A percentile compares a stretch with the other conserved stretches of the same genome.
phyloP scores from a whole-genome alignment of 2,329 filamentous ascomycete genomes.

The Xylaria sp. region DNA sequence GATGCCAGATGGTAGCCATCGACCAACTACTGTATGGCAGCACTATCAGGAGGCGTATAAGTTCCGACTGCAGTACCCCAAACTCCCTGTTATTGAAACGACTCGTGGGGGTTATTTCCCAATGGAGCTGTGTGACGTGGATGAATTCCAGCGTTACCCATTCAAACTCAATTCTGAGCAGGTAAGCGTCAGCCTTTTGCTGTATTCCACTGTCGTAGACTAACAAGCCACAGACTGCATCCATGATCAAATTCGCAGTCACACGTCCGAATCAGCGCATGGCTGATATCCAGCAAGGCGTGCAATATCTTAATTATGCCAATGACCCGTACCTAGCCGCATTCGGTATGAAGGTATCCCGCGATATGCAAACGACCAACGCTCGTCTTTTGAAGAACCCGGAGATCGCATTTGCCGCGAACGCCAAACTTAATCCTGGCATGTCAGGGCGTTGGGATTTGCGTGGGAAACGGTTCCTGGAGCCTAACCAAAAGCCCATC shows the following conservation, averaged over 20 bases:
- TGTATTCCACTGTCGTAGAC: background rate
- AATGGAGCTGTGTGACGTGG: conserved; percentile 67
- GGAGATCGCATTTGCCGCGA: conserved; percentile 71
- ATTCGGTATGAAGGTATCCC: conserved; percentile 78
- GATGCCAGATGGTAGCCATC: conserved; percentile 49
- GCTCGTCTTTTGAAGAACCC: conserved; percentile 79
- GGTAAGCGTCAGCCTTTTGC: conserved; percentile 42
- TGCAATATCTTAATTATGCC: conserved; percentile 73
- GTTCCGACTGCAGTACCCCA: conserved; percentile 56
- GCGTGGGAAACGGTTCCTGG: conserved; percentile 79
- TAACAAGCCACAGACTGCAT: conserved; percentile 68
- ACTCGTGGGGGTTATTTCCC: conserved; percentile 66
- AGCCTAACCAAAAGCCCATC: conserved; percentile 70
- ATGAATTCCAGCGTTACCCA: conserved; percentile 67
- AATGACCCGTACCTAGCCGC: conserved; percentile 75
- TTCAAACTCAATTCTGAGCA: conserved; percentile 70
- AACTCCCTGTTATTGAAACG: conserved; percentile 68
- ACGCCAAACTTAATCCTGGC: conserved; percentile 67
- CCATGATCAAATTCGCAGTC: conserved; percentile 95
- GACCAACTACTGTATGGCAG: conserved; percentile 60
- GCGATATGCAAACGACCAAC: conserved; percentile 71
- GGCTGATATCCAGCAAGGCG: conserved; percentile 72
- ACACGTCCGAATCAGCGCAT: conserved; percentile 77
- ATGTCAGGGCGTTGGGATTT: conserved; percentile 86
- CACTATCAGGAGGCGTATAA: conserved; percentile 69